A percentile compares a stretch with the other conserved stretches of the same genome.
Conservation (phyloP, 2,329 filamentous ascomycete genomes). For the Neocatenulostroma microsporum region DNA sequence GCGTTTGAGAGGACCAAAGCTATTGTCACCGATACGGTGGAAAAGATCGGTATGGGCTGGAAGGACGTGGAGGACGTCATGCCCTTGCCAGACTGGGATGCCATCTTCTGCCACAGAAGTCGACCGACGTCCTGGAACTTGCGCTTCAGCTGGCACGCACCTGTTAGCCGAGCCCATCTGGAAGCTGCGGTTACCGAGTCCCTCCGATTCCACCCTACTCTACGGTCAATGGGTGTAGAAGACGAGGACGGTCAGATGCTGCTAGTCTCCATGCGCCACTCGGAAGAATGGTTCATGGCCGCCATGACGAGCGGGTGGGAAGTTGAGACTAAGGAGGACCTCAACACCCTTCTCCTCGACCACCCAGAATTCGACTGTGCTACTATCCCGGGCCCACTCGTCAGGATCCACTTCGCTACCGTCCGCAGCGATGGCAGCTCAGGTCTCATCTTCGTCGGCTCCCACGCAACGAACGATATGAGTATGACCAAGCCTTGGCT, state of each 20-base stretch:
- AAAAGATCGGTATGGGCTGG: constrained; percentile 23
- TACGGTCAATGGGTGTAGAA: constrained; percentile 24
- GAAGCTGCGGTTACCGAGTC: constrained; percentile 23
- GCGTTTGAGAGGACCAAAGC: constrained; percentile 19
- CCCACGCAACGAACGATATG: constrained; percentile 27
- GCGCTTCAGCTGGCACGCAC: constrained; percentile 24
- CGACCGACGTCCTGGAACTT: constrained; percentile 27
- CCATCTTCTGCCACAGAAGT: constrained; percentile 24
- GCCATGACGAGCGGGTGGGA: constrained; percentile 24
- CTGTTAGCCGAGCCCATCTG: constrained; percentile 15
- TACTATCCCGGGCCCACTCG: constrained; percentile 22
- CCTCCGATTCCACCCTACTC: constrained; percentile 23
- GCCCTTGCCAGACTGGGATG: constrained; percentile 28
- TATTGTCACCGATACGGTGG: constrained; percentile 17
- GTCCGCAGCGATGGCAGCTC: constrained; percentile 22
- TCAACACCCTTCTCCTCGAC: constrained; percentile 22
- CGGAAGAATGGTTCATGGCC: constrained; percentile 21
- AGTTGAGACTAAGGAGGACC: constrained; percentile 23
- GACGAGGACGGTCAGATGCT: constrained; percentile 21
- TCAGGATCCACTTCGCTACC: constrained; percentile 24
- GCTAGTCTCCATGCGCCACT: constrained; percentile 22
- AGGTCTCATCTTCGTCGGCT: constrained; percentile 24
- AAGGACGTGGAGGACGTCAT: constrained; percentile 29
- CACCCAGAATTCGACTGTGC: constrained; percentile 25
- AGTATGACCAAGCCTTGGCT: constrained; percentile 29